Conservation (phyloP, 768 basidiomycete species). For the Xanthoconium stramineum region DNA sequence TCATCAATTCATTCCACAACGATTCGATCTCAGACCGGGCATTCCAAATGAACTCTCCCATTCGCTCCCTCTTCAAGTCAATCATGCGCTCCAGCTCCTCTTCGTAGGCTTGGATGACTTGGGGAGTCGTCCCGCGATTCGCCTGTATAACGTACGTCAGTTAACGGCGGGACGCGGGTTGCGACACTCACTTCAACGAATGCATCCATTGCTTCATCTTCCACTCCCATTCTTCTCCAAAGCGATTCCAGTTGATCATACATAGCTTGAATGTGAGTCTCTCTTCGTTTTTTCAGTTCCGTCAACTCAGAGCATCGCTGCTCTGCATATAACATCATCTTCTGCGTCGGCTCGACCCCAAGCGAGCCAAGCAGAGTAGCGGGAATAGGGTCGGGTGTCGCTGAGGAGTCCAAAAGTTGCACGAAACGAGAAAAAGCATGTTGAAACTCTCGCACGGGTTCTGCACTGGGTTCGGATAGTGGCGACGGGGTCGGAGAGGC, state of each 20-base stretch:
- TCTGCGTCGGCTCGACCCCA: constrained; percentile 73
- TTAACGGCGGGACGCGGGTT: neutral
- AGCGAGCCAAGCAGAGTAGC: constrained; percentile 27
- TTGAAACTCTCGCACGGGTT: constrained; percentile 42
- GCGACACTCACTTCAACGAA: constrained; percentile 68
- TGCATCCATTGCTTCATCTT: constrained; percentile 79
- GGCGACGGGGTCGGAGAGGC: constrained; percentile 14
- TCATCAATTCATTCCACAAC: constrained; percentile 85
- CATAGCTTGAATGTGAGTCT: constrained; percentile 85
- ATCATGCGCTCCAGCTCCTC: constrained; percentile 89
- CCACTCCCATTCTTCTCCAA: constrained; percentile 83
- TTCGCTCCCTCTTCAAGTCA: constrained; percentile 80
- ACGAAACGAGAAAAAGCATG: constrained; percentile 63
- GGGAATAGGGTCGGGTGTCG: constrained; percentile 20
- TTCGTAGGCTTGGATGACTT: constrained; percentile 78
- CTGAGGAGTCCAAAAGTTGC: constrained; percentile 47
- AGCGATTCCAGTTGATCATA: constrained; percentile 91
- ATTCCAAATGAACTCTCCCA: constrained; percentile 79
- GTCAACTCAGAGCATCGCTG: constrained; percentile 56
- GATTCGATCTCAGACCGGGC: constrained; percentile 77
- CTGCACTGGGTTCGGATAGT: constrained; percentile 6
- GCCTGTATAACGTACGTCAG: constrained; percentile 20
- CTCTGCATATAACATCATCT: constrained; percentile 71
- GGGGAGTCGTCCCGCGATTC: constrained; percentile 77
- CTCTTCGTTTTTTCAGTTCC: constrained; percentile 70